Percentiles rank a stretch among this genome's conserved stretches.
Conservation (phyloP, 2,329 filamentous ascomycete genomes). For the Fusarium torreyae region DNA sequence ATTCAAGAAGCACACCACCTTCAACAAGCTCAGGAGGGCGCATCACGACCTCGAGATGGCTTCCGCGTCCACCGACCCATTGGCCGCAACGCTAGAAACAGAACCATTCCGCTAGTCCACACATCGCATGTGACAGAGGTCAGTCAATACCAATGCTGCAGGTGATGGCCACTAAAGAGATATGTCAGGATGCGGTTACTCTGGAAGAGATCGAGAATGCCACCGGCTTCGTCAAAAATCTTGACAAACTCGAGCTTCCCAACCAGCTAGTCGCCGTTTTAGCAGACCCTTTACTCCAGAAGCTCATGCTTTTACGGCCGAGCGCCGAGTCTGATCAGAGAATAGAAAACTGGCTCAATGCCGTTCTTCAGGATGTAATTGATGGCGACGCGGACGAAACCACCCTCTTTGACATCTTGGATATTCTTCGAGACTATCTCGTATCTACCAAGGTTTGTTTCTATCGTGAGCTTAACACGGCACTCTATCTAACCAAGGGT, state of each 20-base stretch:
- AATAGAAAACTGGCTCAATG: slow-evolving; percentile 72
- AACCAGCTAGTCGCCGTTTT: slow-evolving; percentile 86
- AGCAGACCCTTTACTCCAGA: slow-evolving; percentile 83
- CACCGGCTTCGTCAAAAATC: slow-evolving; percentile 76
- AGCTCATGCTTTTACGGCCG: slow-evolving; percentile 77
- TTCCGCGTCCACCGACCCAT: slow-evolving; percentile 74
- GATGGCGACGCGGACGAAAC: slow-evolving; percentile 65
- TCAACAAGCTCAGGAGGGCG: slow-evolving; percentile 61
- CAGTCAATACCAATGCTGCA: slow-evolving; percentile 37
- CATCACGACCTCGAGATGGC: slow-evolving; percentile 58
- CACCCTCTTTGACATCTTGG: slow-evolving; percentile 68
- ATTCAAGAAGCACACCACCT: slow-evolving; percentile 74
- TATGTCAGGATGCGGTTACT: slow-evolving; percentile 69
- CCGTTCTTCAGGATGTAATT: slow-evolving; percentile 69
- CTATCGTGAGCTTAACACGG: neutral
- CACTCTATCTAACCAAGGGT: slow-evolving; percentile 14
- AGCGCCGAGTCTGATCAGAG: slow-evolving; percentile 66
- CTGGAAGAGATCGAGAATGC: slow-evolving; percentile 85
- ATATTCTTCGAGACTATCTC: slow-evolving; percentile 70
- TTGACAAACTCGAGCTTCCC: slow-evolving; percentile 85
- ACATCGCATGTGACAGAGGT: slow-evolving; percentile 82
- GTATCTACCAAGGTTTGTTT: slow-evolving; percentile 67
- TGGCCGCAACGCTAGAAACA: slow-evolving; percentile 48
- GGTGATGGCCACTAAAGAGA: slow-evolving; percentile 29
- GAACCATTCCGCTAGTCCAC: slow-evolving; percentile 77